A percentile compares a stretch with the other conserved stretches of the same genome.
phyloP scores from a whole-genome alignment of 257 asterid species.

The Primulina huaijiensis region DNA sequence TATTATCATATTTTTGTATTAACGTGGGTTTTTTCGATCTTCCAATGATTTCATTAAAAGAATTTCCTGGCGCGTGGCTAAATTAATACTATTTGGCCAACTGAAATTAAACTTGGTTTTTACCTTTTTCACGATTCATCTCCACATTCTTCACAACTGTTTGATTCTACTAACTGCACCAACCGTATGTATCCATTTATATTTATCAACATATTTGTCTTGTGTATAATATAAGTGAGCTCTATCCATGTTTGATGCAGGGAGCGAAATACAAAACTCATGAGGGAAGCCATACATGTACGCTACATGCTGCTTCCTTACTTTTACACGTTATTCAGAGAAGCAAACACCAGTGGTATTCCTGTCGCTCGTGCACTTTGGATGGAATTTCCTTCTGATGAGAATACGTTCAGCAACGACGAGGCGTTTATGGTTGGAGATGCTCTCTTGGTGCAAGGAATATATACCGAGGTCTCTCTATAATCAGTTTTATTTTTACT shows the following conservation, averaged over 20 bases:
- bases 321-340: conserved; percentile 88
- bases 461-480: conserved; percentile 70
- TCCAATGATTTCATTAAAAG: neutral
- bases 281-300: conserved; percentile 74
- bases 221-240: conserved; percentile 19
- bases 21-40: neutral
- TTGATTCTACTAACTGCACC: neutral
- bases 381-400: conserved; percentile 97
- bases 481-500: neutral
- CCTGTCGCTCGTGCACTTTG: conserved; percentile 95
- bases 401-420: conserved; percentile 71
- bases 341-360: conserved; percentile 79
- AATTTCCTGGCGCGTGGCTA: too few relatives aligned
- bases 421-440: conserved; percentile 98
- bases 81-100: neutral
- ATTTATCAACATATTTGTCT: conserved; percentile 2
- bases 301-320: conserved; percentile 94
- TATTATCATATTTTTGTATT: too few relatives aligned
- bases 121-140: neutral
- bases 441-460: conserved; percentile 91
- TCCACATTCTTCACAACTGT: neutral
- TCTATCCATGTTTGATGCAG: conserved; percentile 38
- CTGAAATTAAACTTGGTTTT: neutral
- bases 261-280: conserved; percentile 75
- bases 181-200: neutral